phyloP scores from a whole-genome alignment of 2,329 filamentous ascomycete species.

The Xylaria multiplex region DNA sequence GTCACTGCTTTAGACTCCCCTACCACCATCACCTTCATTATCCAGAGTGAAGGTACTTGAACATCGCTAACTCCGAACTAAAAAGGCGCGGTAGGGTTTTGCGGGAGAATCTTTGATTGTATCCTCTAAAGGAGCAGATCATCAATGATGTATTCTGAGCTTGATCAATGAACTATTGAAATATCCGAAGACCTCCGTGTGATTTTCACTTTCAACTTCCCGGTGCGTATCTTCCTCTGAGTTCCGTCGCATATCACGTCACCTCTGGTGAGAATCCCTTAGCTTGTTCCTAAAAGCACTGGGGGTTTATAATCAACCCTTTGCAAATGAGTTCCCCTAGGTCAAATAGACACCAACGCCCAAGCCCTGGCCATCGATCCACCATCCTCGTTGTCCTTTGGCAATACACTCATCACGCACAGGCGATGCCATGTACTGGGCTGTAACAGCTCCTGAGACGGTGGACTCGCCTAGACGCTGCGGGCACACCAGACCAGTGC shows the following conservation, averaged over 20 bases:
- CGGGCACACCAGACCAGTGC: slow-evolving; percentile 45
- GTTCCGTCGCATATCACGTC: slow-evolving; percentile 18
- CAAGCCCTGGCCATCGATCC: slow-evolving; percentile 40
- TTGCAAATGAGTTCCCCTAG: slow-evolving; percentile 23
- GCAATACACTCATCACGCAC: slow-evolving; percentile 45
- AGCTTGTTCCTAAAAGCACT: background rate
- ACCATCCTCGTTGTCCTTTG: slow-evolving; percentile 46
- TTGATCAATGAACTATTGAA: slow-evolving; percentile 7
- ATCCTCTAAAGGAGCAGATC: background rate
- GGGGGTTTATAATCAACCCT: background rate
- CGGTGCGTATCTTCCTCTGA: slow-evolving; percentile 14
- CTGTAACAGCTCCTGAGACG: slow-evolving; percentile 40
- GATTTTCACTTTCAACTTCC: slow-evolving; percentile 2
- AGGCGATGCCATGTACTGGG: slow-evolving; percentile 42
- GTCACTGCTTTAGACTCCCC: background rate
- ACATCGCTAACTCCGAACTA: background rate
- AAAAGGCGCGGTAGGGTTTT: background rate
- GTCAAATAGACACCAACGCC: slow-evolving; percentile 45
- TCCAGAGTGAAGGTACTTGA: background rate
- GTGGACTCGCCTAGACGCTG: slow-evolving; percentile 41
- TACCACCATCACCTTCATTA: background rate
- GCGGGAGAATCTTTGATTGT: background rate
- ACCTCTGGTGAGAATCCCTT: background rate
- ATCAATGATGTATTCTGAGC: background rate
- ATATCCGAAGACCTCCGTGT: background rate